Evolutionary conservation across 179 eudicot genomes (phyloP).

Genomic region (Heliamphora pulchella): DNA sequence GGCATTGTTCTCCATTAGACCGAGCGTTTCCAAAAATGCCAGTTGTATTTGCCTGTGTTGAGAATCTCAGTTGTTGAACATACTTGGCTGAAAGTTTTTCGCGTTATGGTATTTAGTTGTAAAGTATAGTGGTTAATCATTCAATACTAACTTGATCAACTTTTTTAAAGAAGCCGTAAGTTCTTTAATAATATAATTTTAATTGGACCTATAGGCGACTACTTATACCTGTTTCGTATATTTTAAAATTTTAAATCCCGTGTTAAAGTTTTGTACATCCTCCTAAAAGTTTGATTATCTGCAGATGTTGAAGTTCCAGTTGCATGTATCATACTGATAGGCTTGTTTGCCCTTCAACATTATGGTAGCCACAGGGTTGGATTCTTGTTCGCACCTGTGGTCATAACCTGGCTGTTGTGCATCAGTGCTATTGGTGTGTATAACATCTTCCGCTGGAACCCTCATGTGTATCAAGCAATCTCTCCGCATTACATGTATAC

Average conservation of each 20-base stretch:
- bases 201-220: not conserved
- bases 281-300: constrained; percentile 19
- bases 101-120: not conserved
- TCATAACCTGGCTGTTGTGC: constrained; percentile 73
- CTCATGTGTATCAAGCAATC: constrained; percentile 73
- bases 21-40: too few relatives aligned
- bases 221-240: not conserved
- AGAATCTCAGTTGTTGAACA: too few relatives aligned
- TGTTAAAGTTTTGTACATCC: not conserved
- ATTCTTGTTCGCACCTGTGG: constrained; percentile 87
- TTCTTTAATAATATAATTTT: not conserved
- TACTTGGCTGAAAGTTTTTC: too few relatives aligned
- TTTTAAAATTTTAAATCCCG: not conserved
- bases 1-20: too few relatives aligned
- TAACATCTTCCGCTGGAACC: constrained; percentile 81
- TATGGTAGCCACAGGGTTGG: constrained; percentile 89
- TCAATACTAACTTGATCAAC: not conserved
- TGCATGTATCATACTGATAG: constrained; percentile 72
- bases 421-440: constrained; percentile 75
- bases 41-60: too few relatives aligned
- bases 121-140: not conserved
- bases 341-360: constrained; percentile 87
- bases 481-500: constrained; percentile 78
- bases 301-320: constrained; percentile 88
- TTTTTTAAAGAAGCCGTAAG: not conserved